Conservation (phyloP, 495 filamentous ascomycete species). For the Neurospora sublineolata region DNA sequence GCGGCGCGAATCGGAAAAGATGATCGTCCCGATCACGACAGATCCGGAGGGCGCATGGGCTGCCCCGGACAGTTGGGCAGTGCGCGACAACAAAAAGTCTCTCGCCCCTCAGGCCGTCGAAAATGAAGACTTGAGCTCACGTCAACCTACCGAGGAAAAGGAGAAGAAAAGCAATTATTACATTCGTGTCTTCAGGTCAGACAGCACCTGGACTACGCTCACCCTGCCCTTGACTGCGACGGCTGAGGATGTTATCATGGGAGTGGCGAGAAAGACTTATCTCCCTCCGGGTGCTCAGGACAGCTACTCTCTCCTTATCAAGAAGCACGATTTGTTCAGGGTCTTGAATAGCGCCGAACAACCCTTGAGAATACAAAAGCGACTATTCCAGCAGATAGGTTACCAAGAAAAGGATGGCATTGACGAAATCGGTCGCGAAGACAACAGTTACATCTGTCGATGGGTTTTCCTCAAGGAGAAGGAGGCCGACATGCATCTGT, state of each 20-base stretch:
- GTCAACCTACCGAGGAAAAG: conserved; percentile 28
- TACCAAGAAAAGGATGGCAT: conserved; percentile 80
- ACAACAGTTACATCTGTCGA: conserved; percentile 91
- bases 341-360: conserved; percentile 68
- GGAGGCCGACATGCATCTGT: conserved; percentile 59
- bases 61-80: conserved; percentile 88
- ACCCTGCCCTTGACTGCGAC: conserved; percentile 70
- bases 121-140: conserved; percentile 44
- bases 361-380: conserved; percentile 86
- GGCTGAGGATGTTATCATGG: conserved; percentile 68
- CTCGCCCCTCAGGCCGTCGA: conserved; percentile 45
- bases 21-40: conserved; percentile 15
- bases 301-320: conserved; percentile 91
- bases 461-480: conserved; percentile 88
- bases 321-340: conserved; percentile 80
- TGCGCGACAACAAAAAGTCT: conserved; percentile 48
- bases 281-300: conserved; percentile 68
- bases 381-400: conserved; percentile 80
- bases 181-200: conserved; percentile 88
- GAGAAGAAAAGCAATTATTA: conserved; percentile 65
- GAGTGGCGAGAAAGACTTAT: conserved; percentile 83
- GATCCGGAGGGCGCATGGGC: conserved; percentile 52
- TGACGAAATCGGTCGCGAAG: conserved; percentile 93
- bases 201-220: conserved; percentile 87
- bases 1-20: conserved; percentile 37